phyloP scores from a whole-genome alignment of 768 basidiomycete species.

The Tulasnella sp. region DNA sequence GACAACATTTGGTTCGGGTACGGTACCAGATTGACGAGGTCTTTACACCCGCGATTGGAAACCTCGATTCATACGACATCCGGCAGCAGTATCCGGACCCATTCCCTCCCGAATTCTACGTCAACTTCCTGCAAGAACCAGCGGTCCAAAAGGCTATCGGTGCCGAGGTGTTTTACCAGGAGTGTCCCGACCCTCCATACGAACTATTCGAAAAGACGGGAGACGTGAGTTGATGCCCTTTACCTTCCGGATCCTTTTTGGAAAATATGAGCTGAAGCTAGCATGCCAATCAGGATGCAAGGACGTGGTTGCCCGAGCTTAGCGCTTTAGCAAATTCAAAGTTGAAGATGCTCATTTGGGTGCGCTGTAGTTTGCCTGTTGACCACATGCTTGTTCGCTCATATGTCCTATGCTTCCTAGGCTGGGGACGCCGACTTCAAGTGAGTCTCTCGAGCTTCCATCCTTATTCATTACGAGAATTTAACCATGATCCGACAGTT shows the following conservation, averaged over 20 bases:
- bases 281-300: conserved; percentile 34
- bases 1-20: no score
- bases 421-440: conserved; percentile 16
- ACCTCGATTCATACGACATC: conserved; percentile 46
- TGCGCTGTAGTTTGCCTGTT: conserved; percentile 25
- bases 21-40: conserved; percentile 42
- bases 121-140: conserved; percentile 34
- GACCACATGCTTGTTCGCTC: no score
- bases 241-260: no score
- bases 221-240: conserved; percentile 33
- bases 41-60: conserved; percentile 39
- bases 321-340: conserved; percentile 35
- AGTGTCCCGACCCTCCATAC: conserved; percentile 39
- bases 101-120: conserved; percentile 49
- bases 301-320: conserved; percentile 41
- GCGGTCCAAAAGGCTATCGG: conserved; percentile 38
- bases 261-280: no score
- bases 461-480: neutral
- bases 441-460: neutral
- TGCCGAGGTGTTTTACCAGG: conserved; percentile 37
- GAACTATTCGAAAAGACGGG: conserved; percentile 39
- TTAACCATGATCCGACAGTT: conserved; percentile 2
- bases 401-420: neutral
- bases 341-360: conserved; percentile 38
- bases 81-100: conserved; percentile 40